Conservation (phyloP, 1,284 basidiomycete genomes). For the Ustilago loliicola region DNA sequence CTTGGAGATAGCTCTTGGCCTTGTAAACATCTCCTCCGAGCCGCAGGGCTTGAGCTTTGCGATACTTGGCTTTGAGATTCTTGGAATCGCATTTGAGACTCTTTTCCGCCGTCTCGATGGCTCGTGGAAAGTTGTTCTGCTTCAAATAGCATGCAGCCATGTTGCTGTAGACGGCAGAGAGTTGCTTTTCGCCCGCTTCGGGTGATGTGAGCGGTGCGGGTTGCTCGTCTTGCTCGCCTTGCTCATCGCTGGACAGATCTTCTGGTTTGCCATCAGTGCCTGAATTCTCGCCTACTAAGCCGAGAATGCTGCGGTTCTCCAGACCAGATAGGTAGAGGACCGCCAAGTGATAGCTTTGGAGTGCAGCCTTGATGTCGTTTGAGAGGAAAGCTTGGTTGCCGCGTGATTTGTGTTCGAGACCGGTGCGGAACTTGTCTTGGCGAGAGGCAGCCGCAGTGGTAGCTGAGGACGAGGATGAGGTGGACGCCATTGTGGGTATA, state of each 20-base stretch:
- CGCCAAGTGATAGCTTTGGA: conserved; percentile 30
- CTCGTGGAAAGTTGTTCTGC: conserved; percentile 17
- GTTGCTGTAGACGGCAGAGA: conserved; percentile 30
- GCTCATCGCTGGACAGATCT: conserved; percentile 21
- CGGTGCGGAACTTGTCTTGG: conserved; percentile 17
- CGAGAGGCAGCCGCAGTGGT: not conserved
- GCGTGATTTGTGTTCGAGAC: conserved; percentile 21
- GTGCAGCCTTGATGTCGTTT: conserved; percentile 23
- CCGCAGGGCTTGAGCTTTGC: conserved; percentile 29
- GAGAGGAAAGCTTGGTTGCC: conserved; percentile 26
- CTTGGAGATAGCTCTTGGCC: conserved; percentile 2
- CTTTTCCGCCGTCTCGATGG: conserved; percentile 28
- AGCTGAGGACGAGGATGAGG: conserved; percentile 3
- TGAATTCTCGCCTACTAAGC: conserved; percentile 27
- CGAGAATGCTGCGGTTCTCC: conserved; percentile 23
- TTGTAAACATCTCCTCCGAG: conserved; percentile 19
- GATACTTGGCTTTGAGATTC: conserved; percentile 39
- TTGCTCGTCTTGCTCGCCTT: too few relatives aligned
- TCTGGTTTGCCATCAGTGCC: conserved; percentile 20
- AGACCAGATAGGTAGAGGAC: conserved; percentile 29
- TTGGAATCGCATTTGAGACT: conserved; percentile 19
- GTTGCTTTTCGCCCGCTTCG: conserved; percentile 13
- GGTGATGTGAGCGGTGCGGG: too few relatives aligned
- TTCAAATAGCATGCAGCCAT: conserved; percentile 46
- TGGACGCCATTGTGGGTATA: not conserved